These are phyloP conservation scores for Pogostemon cablin DNA, from an alignment of 257 asterid species.

Conservation along the genomic window DNA sequence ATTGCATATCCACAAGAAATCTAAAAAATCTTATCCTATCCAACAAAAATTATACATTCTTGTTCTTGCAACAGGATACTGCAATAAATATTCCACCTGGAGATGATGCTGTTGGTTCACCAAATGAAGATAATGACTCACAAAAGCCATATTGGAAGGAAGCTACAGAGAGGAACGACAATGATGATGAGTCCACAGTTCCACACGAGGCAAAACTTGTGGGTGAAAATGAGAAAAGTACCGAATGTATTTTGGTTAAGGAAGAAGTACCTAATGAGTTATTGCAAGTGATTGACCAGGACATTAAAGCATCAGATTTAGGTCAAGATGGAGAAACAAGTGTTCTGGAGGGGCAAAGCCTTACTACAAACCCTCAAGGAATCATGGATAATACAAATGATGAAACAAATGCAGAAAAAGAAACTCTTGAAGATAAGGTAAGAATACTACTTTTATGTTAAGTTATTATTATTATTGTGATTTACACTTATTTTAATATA, in stretches of 20 bases:
- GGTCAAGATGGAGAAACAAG: conserved; percentile 33
- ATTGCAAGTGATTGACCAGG: conserved; percentile 3
- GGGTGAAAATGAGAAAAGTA: conserved; percentile 21
- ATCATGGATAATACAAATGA: conserved; percentile 27
- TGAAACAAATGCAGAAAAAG: conserved; percentile 22
- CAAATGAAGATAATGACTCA: conserved; percentile 28
- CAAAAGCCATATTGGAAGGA: conserved; percentile 18
- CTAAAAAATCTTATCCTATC: conserved; percentile 2
- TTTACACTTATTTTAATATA: conserved; percentile 10
- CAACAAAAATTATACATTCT: conserved; percentile 5
- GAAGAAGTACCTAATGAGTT: conserved; percentile 29
- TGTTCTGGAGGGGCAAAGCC: conserved; percentile 28
- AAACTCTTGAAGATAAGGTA: conserved; percentile 30
- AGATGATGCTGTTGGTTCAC: conserved; percentile 8
- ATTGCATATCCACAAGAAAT: conserved; percentile 30
- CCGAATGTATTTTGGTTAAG: conserved; percentile 19
- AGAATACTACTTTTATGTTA: conserved; percentile 3
- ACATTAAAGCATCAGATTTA: conserved; percentile 15
- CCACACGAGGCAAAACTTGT: conserved; percentile 13
- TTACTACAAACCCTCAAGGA: conserved; percentile 30
- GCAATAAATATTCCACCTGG: conserved; percentile 20
- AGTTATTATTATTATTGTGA: not conserved
- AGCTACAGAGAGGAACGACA: conserved; percentile 16
- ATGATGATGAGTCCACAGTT: conserved; percentile 24
- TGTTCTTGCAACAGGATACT: conserved; percentile 32